Percentiles rank a stretch among this genome's conserved stretches.
Conservation (phyloP, 768 basidiomycete species). For the Kwoniella europaea region DNA sequence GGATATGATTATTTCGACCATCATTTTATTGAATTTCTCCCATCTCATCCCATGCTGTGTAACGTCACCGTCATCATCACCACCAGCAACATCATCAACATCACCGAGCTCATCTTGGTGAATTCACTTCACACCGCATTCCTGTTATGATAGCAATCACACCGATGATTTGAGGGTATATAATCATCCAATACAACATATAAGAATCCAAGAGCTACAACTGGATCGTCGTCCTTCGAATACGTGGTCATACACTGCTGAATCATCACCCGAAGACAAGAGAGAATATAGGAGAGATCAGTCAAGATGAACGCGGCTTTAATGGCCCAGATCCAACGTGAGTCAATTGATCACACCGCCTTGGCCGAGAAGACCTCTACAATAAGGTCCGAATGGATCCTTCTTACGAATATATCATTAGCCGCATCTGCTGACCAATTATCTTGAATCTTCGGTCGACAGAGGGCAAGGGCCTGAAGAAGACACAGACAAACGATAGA, state of each 20-base stretch:
- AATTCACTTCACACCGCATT: background rate
- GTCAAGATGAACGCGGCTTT: constrained; percentile 51
- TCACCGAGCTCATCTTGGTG: background rate
- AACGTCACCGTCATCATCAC: constrained; percentile 4
- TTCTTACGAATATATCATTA: too few species aligned
- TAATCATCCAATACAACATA: too few species aligned
- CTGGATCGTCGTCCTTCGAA: too few species aligned
- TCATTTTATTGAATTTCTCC: constrained; percentile 7
- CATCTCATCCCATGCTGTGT: background rate
- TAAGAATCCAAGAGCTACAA: too few species aligned
- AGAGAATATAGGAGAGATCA: background rate
- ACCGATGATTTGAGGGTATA: too few species aligned
- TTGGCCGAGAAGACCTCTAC: too few species aligned
- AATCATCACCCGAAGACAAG: too few species aligned
- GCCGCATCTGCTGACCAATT: too few species aligned
- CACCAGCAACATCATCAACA: background rate
- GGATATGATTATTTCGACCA: background rate
- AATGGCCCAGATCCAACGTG: constrained; percentile 51
- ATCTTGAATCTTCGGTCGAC: background rate
- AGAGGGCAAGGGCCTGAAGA: constrained; percentile 75
- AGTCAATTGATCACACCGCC: background rate
- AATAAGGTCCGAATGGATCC: background rate
- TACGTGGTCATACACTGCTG: too few species aligned
- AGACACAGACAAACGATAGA: constrained; percentile 76
- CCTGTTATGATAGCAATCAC: too few species aligned